These are phyloP conservation scores for Hevea brasiliensis DNA, from an alignment of 345 rosid genomes.

Conservation along the genomic window DNA sequence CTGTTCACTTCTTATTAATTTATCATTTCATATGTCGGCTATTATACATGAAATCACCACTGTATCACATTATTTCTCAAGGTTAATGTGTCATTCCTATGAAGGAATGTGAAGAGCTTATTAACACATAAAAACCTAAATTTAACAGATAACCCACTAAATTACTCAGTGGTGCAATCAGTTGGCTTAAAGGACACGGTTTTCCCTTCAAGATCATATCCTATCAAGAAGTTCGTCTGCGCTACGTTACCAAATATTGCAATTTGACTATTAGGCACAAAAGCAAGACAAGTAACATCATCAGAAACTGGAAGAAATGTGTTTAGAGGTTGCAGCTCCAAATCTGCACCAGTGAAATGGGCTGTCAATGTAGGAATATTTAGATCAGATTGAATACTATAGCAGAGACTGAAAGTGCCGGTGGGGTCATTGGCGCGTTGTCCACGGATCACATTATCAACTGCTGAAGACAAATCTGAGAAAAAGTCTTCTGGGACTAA, in stretches of 20 bases:
- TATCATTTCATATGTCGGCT: no score
- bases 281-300: conserved; percentile 38
- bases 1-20: no score
- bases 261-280: neutral
- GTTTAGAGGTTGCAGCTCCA: conserved; percentile 33
- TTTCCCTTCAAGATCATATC: conserved; percentile 38
- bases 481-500: conserved; percentile 33
- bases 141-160: no score
- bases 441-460: conserved; percentile 15
- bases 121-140: no score
- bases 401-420: conserved; percentile 39
- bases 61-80: no score
- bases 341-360: conserved; percentile 47
- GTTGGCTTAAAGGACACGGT: conserved; percentile 48
- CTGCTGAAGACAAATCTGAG: conserved; percentile 24
- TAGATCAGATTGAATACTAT: conserved; percentile 6
- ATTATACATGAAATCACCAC: no score
- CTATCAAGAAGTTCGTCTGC: conserved; percentile 53
- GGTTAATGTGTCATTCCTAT: no score
- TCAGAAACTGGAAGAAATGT: conserved; percentile 35
- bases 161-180: conserved; percentile 50
- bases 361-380: conserved; percentile 36
- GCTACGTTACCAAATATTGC: conserved; percentile 48
- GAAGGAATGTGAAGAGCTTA: no score
- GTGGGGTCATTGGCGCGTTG: conserved; percentile 30